A percentile compares a stretch with the other conserved stretches of the same genome.
These are phyloP conservation scores for Podospora pseudopauciseta DNA, from an alignment of 495 filamentous ascomycete species.

Conservation along the genomic window DNA sequence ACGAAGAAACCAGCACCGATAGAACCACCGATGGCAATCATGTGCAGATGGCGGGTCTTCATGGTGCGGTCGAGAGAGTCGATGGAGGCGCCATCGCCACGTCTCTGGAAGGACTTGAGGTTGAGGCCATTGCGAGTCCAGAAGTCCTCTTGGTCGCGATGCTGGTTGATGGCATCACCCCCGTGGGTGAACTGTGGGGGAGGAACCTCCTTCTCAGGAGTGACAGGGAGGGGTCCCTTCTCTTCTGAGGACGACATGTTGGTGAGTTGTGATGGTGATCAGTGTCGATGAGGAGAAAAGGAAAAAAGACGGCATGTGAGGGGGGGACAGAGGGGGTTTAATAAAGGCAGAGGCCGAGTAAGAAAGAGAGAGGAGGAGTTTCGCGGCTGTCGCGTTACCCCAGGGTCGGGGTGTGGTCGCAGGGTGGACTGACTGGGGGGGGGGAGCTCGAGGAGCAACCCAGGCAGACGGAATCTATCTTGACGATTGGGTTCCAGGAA, in stretches of 20 bases:
- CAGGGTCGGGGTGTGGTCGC: not conserved
- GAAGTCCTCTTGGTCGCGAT: constrained; percentile 36
- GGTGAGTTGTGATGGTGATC: not conserved
- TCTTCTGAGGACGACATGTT: constrained; percentile 34
- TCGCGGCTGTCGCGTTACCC: constrained; percentile 1
- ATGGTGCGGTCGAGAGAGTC: constrained; percentile 54
- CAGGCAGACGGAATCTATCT: constrained; percentile 7
- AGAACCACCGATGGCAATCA: constrained; percentile 72
- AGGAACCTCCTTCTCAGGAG: constrained; percentile 26
- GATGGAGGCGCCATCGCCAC: constrained; percentile 34
- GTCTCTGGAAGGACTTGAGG: constrained; percentile 47
- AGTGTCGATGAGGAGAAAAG: constrained; percentile 10
- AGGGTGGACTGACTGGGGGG: not conserved
- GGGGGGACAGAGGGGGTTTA: constrained; percentile 7
- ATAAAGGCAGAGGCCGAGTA: not conserved
- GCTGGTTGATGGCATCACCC: constrained; percentile 18
- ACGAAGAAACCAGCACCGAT: constrained; percentile 65
- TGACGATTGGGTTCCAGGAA: not conserved
- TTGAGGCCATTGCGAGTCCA: constrained; percentile 51
- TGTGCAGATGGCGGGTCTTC: constrained; percentile 65
- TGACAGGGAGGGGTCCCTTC: constrained; percentile 18
- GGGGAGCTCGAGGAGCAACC: not conserved
- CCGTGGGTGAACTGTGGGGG: constrained; percentile 25
- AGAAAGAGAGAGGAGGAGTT: not conserved
- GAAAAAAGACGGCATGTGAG: not conserved